Base-by-base conservation (phyloP, 208 protist species). In the Trypanosoma theileri region DNA sequence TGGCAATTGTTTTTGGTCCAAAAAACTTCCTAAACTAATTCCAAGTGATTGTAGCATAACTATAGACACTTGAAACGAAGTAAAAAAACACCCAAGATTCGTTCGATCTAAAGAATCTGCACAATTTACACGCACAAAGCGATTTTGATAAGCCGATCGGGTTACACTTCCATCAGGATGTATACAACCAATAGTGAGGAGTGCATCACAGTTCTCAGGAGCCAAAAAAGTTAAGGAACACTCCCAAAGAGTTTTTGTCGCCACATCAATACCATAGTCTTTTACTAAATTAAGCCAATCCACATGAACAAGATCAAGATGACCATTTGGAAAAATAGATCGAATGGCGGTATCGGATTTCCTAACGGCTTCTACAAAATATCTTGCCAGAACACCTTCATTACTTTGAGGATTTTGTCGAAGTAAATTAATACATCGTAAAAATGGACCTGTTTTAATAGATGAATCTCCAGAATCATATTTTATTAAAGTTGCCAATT, bases 71-170 rank as follows among this genome's bases (percentile, higher is more conserved):
- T 96, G 91, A 50, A 96, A 77, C 35, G 78, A 93, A 7, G 77
- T 89, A 69, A 94, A 97, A 77, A 96, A 98, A 72, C 88, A 94
- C 22, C 81, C 93, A 26, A 98, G 61, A 73, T 98, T 98, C n/a
- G 94, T 97, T 62, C 94, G 72, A 66, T 98, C 96, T 12, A 98
- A 79, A 8, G 92, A 97, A 72, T 98, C 96, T 4, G 93, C 88
- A 70, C 96, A 98, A 79, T 97, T 98, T 60, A 97, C 74, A 46
- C 95, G 89, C 11, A 97, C 62, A 56, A 98, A 92, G 16, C 88
- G 85, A 7, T 58, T 85, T 66, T 95, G 81, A 41, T 81, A 82
- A 21, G 90, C 68, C 1, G 80, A 61, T 52, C 67, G 76, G 42
- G 86, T 81, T 9, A 95, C 77, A 21, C 60, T 54, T 26, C 81